Conservation (phyloP, 768 basidiomycete genomes). For the Cyclocybe aegerita region DNA sequence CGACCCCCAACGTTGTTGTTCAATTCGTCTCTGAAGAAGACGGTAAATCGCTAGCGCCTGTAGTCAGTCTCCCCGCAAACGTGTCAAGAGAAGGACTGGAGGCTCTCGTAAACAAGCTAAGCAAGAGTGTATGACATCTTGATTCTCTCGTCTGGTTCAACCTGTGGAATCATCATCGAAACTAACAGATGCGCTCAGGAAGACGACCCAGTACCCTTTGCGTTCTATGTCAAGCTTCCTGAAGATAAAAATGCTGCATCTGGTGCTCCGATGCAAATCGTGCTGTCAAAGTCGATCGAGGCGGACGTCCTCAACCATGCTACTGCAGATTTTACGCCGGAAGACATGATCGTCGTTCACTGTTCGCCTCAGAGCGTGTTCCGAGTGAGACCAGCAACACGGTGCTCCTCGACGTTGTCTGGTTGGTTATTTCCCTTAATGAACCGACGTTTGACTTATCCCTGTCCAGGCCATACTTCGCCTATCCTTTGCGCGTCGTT, state of each 20-base stretch:
- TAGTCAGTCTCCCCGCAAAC: slow-evolving; percentile 87
- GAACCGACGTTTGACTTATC: neutral
- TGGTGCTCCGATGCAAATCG: slow-evolving; percentile 73
- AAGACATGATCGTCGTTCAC: slow-evolving; percentile 85
- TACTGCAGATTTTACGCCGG: slow-evolving; percentile 71
- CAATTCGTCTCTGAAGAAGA: slow-evolving; percentile 93
- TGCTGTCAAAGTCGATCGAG: slow-evolving; percentile 82
- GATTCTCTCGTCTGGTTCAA: slow-evolving; percentile 8
- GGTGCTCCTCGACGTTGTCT: slow-evolving; percentile 90
- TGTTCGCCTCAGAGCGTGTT: slow-evolving; percentile 97
- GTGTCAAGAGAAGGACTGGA: slow-evolving; percentile 83
- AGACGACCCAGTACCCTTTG: slow-evolving; percentile 90
- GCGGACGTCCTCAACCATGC: slow-evolving; percentile 76
- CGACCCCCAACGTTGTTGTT: slow-evolving; percentile 75
- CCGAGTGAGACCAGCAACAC: slow-evolving; percentile 87
- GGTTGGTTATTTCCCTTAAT: slow-evolving; percentile 43
- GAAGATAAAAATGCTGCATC: slow-evolving; percentile 45
- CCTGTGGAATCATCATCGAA: slow-evolving; percentile 17
- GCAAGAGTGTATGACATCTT: slow-evolving; percentile 56
- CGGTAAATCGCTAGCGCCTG: slow-evolving; percentile 77
- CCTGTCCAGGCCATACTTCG: slow-evolving; percentile 72
- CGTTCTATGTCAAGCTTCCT: slow-evolving; percentile 82
- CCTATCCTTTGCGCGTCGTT: slow-evolving; percentile 95
- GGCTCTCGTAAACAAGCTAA: slow-evolving; percentile 84
- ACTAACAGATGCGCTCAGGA: slow-evolving; percentile 40